phyloP scores from a whole-genome alignment of 257 asterid species.

The Lantana camara region DNA sequence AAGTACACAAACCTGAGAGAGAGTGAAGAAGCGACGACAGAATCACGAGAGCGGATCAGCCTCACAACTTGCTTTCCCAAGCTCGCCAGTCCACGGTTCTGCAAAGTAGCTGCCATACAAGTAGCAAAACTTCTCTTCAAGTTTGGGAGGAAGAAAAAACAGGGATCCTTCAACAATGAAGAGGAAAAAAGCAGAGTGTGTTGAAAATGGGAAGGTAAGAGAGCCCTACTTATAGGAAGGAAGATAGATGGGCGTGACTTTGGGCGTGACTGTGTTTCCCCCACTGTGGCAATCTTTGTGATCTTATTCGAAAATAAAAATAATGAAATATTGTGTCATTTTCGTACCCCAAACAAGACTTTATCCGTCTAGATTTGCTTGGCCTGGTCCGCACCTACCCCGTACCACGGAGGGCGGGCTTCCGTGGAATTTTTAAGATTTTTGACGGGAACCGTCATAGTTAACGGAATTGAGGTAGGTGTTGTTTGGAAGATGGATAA shows the following conservation, averaged over 20 bases:
- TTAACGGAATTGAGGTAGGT: slow-evolving; percentile 30
- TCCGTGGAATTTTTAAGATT: slow-evolving; percentile 31
- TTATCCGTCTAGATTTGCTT: slow-evolving; percentile 7
- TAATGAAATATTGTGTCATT: not conserved
- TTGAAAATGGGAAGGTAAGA: slow-evolving; percentile 17
- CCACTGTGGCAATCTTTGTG: not conserved
- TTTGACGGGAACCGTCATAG: slow-evolving; percentile 29
- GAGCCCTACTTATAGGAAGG: slow-evolving; percentile 27
- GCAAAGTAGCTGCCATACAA: slow-evolving; percentile 69
- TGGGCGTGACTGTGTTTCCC: not conserved
- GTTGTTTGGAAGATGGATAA: slow-evolving; percentile 7
- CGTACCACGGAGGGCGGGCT: slow-evolving; percentile 21
- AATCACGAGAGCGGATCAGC: slow-evolving; percentile 34
- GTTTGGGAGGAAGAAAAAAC: not conserved
- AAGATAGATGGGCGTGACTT: slow-evolving; percentile 4
- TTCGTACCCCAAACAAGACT: not conserved
- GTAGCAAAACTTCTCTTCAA: not conserved
- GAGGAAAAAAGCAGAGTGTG: not conserved
- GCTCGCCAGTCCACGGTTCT: slow-evolving; percentile 44
- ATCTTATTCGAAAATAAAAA: not conserved
- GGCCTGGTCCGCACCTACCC: slow-evolving; percentile 34
- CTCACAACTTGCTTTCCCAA: slow-evolving; percentile 49
- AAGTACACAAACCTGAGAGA: slow-evolving; percentile 32
- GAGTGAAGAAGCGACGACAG: slow-evolving; percentile 31
- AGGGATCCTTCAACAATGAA: slow-evolving; percentile 11